These are phyloP conservation scores for Diutina pseudorugosa DNA, from an alignment of 1,139 yeast species.

Conservation along the genomic window DNA sequence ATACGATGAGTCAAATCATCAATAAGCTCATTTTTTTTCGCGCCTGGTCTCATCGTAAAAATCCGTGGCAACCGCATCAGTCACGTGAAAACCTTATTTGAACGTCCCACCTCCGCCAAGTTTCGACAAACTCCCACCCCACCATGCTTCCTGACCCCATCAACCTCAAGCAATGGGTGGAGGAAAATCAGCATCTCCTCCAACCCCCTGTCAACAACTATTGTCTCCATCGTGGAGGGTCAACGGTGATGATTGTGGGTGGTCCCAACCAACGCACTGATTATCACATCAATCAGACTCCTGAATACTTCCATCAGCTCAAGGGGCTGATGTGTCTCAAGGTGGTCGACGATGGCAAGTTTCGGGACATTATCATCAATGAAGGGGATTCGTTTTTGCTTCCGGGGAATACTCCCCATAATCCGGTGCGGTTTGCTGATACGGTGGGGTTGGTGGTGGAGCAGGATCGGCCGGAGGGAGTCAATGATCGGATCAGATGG, in stretches of 20 bases:
- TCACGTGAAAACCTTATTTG: neutral
- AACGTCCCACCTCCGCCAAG: neutral
- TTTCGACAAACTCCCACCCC: neutral
- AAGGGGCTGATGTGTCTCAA: conserved; percentile 78
- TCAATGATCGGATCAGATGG: conserved; percentile 71
- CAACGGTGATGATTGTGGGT: conserved; percentile 88
- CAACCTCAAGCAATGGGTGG: conserved; percentile 69
- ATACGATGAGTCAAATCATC: neutral
- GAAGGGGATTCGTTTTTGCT: conserved; percentile 85
- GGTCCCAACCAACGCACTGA: conserved; percentile 94
- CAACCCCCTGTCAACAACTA: conserved; percentile 77
- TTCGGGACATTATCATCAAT: conserved; percentile 59
- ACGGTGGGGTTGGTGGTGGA: conserved; percentile 93
- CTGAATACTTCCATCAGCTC: conserved; percentile 84
- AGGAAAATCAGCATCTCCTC: conserved; percentile 59
- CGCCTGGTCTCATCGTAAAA: neutral
- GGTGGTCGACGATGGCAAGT: conserved; percentile 75
- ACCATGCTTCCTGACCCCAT: conserved; percentile 57
- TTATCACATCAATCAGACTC: conserved; percentile 87
- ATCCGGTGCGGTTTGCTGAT: conserved; percentile 75
- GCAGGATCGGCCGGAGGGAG: conserved; percentile 71
- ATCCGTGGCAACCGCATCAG: neutral
- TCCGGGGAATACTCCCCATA: conserved; percentile 81
- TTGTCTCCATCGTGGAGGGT: conserved; percentile 85
- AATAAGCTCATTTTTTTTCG: neutral